A percentile compares a stretch with the other conserved stretches of the same genome.
These are phyloP conservation scores for Cyberlindnera nakhonratchasimensis DNA, from an alignment of 805 yeast genomes.

Conservation along the genomic window DNA sequence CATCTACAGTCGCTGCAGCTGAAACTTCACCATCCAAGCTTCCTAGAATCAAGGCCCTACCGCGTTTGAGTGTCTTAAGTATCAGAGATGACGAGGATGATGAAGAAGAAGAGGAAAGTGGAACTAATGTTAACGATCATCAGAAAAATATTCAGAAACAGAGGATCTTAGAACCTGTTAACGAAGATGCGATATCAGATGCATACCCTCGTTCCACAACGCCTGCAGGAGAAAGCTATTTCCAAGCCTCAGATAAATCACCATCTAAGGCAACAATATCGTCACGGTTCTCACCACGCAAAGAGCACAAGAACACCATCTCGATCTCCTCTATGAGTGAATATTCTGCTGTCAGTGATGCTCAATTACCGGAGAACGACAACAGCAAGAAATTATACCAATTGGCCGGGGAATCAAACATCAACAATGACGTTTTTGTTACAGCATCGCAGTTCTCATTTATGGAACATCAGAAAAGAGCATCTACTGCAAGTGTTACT, in stretches of 20 bases:
- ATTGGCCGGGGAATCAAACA: constrained; percentile 14
- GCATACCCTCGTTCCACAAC: not conserved
- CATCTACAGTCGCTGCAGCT: not conserved
- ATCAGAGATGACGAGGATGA: constrained; percentile 24
- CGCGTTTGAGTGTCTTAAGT: constrained; percentile 25
- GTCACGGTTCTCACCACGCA: constrained; percentile 7
- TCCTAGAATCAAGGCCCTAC: constrained; percentile 25
- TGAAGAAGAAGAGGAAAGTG: constrained; percentile 13
- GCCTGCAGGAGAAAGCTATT: constrained; percentile 7
- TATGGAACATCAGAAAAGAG: constrained; percentile 14
- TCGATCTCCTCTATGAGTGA: constrained; percentile 28
- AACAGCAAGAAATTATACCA: constrained; percentile 18
- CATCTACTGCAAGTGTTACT: constrained; percentile 1
- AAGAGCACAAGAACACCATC: constrained; percentile 11
- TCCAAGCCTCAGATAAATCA: constrained; percentile 9
- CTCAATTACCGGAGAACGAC: constrained; percentile 4
- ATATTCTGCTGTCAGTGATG: constrained; percentile 21
- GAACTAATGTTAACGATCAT: constrained; percentile 16
- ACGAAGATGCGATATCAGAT: constrained; percentile 3
- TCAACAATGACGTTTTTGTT: constrained; percentile 34
- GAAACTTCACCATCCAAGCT: constrained; percentile 23
- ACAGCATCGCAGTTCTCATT: constrained; percentile 38
- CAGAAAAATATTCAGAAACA: constrained; percentile 9
- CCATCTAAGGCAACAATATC: constrained; percentile 6
- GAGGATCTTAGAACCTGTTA: constrained; percentile 12